Evolutionary conservation across 345 rosid species (phyloP).

Genomic region (Iberis pinnata): DNA sequence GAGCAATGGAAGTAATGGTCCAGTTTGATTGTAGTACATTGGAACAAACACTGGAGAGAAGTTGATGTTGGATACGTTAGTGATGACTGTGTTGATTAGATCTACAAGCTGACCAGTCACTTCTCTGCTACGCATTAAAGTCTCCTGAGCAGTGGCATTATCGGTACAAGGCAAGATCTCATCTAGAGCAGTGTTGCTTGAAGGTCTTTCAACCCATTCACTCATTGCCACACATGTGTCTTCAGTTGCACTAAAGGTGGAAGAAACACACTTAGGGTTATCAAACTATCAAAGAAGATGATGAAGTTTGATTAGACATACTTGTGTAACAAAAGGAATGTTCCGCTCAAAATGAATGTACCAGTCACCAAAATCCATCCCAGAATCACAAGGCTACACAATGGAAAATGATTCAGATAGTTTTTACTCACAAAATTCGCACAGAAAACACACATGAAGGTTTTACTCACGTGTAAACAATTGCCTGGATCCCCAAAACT

Average conservation of each 20-base stretch:
- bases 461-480: constrained; percentile 67
- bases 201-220: constrained; percentile 76
- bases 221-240: constrained; percentile 88
- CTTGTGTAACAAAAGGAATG: constrained; percentile 88
- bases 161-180: constrained; percentile 83
- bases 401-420: constrained; percentile 16
- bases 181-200: constrained; percentile 77
- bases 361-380: constrained; percentile 95
- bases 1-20: constrained; percentile 70
- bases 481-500: constrained; percentile 63
- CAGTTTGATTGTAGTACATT: constrained; percentile 85
- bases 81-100: constrained; percentile 72
- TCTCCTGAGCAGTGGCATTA: constrained; percentile 70
- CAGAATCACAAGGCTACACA: constrained; percentile 63
- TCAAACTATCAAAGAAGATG: neutral
- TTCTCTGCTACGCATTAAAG: constrained; percentile 55
- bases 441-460: neutral
- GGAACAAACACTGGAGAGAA: constrained; percentile 74
- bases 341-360: constrained; percentile 78
- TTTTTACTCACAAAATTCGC: neutral
- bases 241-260: constrained; percentile 50
- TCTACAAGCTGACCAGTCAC: constrained; percentile 70
- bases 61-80: constrained; percentile 88
- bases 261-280: neutral
- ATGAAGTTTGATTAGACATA: constrained; percentile 35